Percentiles rank a stretch among this genome's conserved stretches.
phyloP scores from a whole-genome alignment of 176 grass and related monocot genomes.

The Guadua angustifolia region DNA sequence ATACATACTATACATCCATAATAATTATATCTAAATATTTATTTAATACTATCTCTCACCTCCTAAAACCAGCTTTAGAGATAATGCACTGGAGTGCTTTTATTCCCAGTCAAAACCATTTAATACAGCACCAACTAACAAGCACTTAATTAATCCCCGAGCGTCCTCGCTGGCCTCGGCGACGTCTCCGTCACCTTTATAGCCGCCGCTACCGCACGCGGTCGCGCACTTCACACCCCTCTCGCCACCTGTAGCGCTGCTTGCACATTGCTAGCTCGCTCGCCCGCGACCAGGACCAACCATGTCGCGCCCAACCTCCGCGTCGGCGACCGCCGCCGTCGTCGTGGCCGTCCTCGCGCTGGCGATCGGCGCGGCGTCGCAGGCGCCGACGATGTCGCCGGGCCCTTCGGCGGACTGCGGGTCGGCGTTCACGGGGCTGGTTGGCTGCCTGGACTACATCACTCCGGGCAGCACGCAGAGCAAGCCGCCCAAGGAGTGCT shows the following conservation, averaged over 20 bases:
- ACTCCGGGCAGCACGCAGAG: not conserved
- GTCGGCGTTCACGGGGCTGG: not conserved
- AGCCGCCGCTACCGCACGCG: not conserved
- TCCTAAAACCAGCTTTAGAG: too few species aligned
- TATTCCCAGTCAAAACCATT: too few species aligned
- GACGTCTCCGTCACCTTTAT: not conserved
- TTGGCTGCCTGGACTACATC: slow-evolving; percentile 51
- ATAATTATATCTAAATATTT: too few species aligned
- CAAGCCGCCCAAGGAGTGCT: slow-evolving; percentile 54
- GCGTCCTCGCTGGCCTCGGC: slow-evolving; percentile 19
- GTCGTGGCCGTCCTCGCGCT: slow-evolving; percentile 37
- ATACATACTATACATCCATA: too few species aligned
- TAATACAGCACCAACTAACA: too few species aligned
- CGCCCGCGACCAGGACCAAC: not conserved
- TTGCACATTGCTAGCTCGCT: too few species aligned
- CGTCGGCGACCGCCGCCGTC: not conserved
- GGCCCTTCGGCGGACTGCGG: slow-evolving; percentile 39
- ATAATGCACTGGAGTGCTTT: too few species aligned
- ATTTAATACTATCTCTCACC: too few species aligned
- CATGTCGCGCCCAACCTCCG: not conserved
- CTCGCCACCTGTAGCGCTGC: not conserved
- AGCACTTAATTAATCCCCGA: too few species aligned
- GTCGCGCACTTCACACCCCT: not conserved
- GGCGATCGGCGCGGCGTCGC: slow-evolving; percentile 38
- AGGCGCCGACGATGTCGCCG: slow-evolving; percentile 34